Conservation (phyloP, 345 rosid genomes). For the Raphanus raphanistrum region DNA sequence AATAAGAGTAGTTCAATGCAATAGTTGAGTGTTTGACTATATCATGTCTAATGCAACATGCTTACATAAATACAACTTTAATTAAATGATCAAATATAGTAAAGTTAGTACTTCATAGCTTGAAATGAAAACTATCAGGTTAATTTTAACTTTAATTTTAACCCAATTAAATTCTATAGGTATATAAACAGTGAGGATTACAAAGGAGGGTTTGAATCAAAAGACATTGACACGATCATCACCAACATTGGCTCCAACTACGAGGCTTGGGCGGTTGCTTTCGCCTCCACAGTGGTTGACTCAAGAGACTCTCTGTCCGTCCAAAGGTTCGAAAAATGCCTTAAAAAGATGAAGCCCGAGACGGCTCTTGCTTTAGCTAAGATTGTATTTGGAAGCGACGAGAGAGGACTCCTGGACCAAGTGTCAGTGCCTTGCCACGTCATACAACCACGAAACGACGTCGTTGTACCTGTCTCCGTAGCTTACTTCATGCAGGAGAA, state of each 20-base stretch:
- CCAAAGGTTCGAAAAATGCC: constrained; percentile 36
- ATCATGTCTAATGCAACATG: neutral
- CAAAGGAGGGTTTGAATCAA: constrained; percentile 56
- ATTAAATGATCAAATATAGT: neutral
- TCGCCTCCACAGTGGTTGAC: constrained; percentile 49
- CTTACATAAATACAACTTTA: neutral
- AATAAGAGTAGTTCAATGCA: neutral
- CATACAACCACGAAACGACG: constrained; percentile 53
- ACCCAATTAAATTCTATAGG: constrained; percentile 35
- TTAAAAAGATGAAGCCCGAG: constrained; percentile 56
- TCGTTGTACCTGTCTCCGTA: constrained; percentile 54
- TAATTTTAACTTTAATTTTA: neutral
- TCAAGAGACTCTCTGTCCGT: constrained; percentile 42
- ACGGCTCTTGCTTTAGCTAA: constrained; percentile 61
- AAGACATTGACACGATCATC: constrained; percentile 47
- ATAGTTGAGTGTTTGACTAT: constrained; percentile 11
- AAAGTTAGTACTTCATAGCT: neutral
- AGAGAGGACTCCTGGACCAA: constrained; percentile 50
- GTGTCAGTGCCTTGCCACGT: constrained; percentile 60
- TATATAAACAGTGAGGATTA: constrained; percentile 57
- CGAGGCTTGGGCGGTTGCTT: constrained; percentile 50
- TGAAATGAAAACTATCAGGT: constrained; percentile 22
- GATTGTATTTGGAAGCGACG: constrained; percentile 58
- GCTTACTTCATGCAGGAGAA: constrained; percentile 65
- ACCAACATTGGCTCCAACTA: constrained; percentile 50